Evolutionary conservation across 1,284 basidiomycete genomes (phyloP), one percentile per base, ranked within the genome.

Genomic region (Takashimella koratensis): DNA sequence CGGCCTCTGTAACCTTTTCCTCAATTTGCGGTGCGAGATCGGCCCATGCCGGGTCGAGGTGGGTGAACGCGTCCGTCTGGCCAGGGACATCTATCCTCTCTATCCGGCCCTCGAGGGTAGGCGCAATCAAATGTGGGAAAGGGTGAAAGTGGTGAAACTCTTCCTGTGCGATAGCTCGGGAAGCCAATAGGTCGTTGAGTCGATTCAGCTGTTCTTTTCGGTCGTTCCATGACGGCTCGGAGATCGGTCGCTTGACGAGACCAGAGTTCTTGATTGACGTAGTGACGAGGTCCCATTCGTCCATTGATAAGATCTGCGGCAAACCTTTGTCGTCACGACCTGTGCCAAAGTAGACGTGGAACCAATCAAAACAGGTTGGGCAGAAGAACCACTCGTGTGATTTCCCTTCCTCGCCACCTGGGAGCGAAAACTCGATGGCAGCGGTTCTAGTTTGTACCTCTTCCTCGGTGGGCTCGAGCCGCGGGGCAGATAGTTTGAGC

Each of bases 331-430:
- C n/a, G n/a, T n/a, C n/a, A n/a, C n/a, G n/a, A 10, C 55, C 63
- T 6, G 25, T 40, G 8, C 64, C 62, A 5, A 52, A 47, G 1
- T 54, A 47, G 10, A 74, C 60, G 16, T 62, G 54, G 8, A 67
- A 30, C 72, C 72, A 74, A 3, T 57, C 66, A 64, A 66, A 71
- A 45, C 72, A 74, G 0, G 57, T 58, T 13, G 60, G 45, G 48
- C 72, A 74, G 55, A 73, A 74, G 52, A 61, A 74, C 69, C 69
- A 74, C 20, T 72, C 57, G 4, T 53, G 24, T 40, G 62, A 58
- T 19, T 52, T 24, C n/a, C n/a, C n/a, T 5, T 58, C 47, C 20
- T 39, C 27, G 2, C 64, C 63, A 5, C 72, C 72, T 1, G 72
- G 72, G 6, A 67, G 58, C 3, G 72, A 60, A 3, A 62, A 62